These are phyloP conservation scores for Capsicum pubescens DNA, from an alignment of 257 asterid genomes.

Conservation along the genomic window DNA sequence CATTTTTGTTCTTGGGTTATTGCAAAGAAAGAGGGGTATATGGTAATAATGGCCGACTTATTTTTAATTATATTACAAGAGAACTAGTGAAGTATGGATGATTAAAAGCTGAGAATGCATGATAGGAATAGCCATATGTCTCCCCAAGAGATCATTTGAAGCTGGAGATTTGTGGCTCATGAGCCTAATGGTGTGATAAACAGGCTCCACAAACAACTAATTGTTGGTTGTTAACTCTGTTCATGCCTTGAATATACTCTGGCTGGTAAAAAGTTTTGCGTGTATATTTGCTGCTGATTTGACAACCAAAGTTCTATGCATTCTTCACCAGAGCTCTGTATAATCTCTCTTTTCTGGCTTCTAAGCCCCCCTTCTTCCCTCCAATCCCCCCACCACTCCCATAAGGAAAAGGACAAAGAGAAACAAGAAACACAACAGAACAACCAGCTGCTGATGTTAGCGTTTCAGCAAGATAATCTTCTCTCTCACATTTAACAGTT, in stretches of 20 bases:
- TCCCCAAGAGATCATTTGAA: background rate
- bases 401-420: background rate
- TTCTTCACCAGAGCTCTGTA: constrained; percentile 11
- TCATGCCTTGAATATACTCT: background rate
- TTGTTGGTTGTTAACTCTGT: background rate
- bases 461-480: background rate
- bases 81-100: background rate
- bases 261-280: background rate
- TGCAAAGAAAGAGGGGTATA: background rate
- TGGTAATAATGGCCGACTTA: background rate
- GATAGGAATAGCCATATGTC: constrained; percentile 16
- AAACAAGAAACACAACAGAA: background rate
- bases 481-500: constrained; percentile 17
- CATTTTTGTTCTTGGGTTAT: background rate
- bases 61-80: background rate
- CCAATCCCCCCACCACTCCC: background rate
- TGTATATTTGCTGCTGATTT: constrained; percentile 14
- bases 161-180: background rate
- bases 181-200: background rate
- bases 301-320: constrained; percentile 12
- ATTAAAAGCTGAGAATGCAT: background rate
- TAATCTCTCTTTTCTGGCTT: constrained; percentile 14
- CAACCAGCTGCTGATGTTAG: constrained; percentile 13
- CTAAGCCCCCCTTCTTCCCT: background rate
- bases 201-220: background rate